Conservation (phyloP, 306 rosid species). For the Sicyos edulis region DNA sequence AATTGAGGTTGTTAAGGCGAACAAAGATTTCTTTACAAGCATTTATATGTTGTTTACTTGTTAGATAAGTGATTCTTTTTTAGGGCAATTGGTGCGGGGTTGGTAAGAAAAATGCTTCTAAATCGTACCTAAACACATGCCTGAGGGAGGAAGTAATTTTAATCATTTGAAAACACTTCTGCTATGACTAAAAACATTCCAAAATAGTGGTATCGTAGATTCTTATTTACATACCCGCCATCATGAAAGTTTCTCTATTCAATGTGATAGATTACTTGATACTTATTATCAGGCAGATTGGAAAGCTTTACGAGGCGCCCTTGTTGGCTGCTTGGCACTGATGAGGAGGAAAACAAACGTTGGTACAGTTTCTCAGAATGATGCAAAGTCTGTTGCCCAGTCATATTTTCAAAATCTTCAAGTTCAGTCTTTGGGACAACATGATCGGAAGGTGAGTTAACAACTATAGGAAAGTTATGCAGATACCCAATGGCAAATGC, state of each 20-base stretch:
- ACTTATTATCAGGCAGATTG: constrained; percentile 81
- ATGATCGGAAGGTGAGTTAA: constrained; percentile 69
- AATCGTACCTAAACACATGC: not conserved
- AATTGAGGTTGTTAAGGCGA: not conserved
- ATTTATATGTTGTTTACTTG: not conserved
- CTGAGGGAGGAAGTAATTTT: constrained; percentile 8
- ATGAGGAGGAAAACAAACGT: constrained; percentile 55
- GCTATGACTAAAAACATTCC: not conserved
- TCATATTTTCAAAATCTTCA: constrained; percentile 52
- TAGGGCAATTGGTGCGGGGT: not conserved
- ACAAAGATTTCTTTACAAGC: not conserved
- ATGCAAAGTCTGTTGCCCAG: constrained; percentile 66
- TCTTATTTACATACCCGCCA: not conserved
- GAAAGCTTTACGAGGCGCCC: constrained; percentile 92
- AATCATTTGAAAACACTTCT: not conserved
- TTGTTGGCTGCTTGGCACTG: constrained; percentile 85
- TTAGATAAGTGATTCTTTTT: not conserved
- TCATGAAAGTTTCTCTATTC: not conserved
- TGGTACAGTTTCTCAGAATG: constrained; percentile 52
- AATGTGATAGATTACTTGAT: constrained; percentile 23
- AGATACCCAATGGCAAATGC: constrained; percentile 15
- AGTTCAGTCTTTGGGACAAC: constrained; percentile 84
- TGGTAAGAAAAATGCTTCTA: not conserved
- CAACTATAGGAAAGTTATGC: constrained; percentile 10
- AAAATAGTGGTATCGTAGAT: not conserved